These are phyloP conservation scores for Gremmenia infestans DNA, from an alignment of 2,329 filamentous ascomycete species.

Conservation along the genomic window DNA sequence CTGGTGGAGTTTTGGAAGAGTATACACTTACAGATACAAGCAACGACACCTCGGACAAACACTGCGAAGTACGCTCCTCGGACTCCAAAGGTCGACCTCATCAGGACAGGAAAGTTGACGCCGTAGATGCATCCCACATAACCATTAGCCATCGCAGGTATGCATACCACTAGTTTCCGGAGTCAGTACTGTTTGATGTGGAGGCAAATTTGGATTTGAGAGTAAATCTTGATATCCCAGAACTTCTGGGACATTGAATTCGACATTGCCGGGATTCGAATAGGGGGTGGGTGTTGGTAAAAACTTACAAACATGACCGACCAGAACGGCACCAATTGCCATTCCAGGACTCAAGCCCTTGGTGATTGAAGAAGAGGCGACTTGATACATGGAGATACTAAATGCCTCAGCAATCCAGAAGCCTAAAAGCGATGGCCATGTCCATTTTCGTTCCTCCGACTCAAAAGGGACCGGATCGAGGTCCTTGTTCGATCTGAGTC, in stretches of 20 bases:
- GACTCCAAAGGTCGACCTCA: conserved; percentile 40
- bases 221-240: too few relatives aligned
- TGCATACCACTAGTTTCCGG: conserved; percentile 40
- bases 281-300: too few relatives aligned
- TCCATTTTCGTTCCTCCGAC: conserved; percentile 22
- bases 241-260: too few relatives aligned
- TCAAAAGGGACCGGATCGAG: conserved; percentile 24
- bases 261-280: too few relatives aligned
- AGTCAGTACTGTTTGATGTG: too few relatives aligned
- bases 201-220: too few relatives aligned
- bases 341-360: conserved; percentile 24
- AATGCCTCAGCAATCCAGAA: conserved; percentile 29
- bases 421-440: conserved; percentile 19
- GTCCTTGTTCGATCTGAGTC: conserved; percentile 18
- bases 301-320: conserved; percentile 45
- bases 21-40: conserved; percentile 19
- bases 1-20: too few relatives aligned
- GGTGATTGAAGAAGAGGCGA: conserved; percentile 22
- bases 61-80: conserved; percentile 36
- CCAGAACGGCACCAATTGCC: conserved; percentile 38
- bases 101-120: conserved; percentile 42
- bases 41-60: conserved; percentile 33
- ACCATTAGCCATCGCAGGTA: conserved; percentile 42
- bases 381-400: conserved; percentile 26
- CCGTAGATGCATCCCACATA: conserved; percentile 41